Evolutionary conservation across 306 rosid genomes (phyloP), one percentile per base, ranked within the genome.

Genomic region (Vicia villosa): DNA sequence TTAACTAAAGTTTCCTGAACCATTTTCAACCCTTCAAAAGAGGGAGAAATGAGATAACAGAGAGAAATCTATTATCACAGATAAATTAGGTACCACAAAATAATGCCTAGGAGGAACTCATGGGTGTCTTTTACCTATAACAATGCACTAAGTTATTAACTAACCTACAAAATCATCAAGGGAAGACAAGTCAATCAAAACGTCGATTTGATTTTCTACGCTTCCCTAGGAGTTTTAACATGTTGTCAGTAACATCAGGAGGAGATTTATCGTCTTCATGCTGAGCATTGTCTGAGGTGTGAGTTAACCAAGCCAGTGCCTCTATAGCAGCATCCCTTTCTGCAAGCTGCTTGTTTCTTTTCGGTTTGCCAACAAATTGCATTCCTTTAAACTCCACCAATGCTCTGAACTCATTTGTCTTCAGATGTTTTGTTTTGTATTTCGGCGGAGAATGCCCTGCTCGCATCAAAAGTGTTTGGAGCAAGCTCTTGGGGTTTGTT

Each of bases 281-380:
- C 10, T 70, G 76, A 74, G 34, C 13, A 66, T 85, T 81, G 38
- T 88, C 90, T 8, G 98, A 88, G 59, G 98, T 90, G 69, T 90
- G 98, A 60, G 98, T 94, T 83, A 94, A 77, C 98, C 98, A 94
- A 55, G 96, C 98, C 76, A 94, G 80, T 69, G 98, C 96, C 80
- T 94, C 97, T 70, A 94, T 71, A 51, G 98, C 97, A 66, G 98
- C 96, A 78, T 90, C 97, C 72, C 96, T 88, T 82, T 94, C 98
- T 1, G 98, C 97, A 50, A 90, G 96, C 78, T 90, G 97, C 80
- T 94, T 94, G 84, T 90, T 94, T 81, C 86, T 84, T 87, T 83
- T 90, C 0, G 97, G 97, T 77, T 94, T 94, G 36, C 98, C 96
- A 40, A 94, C 97, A 69, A 94, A 94, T 64, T 94, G 97, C 98